Base-by-base conservation (phyloP, 495 filamentous ascomycete species). In the Penicillium robsamsonii region DNA sequence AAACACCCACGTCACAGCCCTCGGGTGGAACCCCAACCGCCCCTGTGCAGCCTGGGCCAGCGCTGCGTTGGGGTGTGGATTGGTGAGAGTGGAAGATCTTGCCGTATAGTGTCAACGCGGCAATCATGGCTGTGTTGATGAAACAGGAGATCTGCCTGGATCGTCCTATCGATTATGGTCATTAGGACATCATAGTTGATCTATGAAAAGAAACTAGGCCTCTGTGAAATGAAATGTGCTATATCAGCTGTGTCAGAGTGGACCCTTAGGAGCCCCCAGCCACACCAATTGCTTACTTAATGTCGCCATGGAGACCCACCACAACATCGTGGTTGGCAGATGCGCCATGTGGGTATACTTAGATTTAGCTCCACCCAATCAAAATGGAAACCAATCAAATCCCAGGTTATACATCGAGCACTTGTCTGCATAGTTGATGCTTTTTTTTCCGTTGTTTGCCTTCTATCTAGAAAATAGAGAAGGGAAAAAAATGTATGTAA, bases 51-150 rank as follows among this genome's bases (percentile, higher is more conserved):
- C 81, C 7, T 89, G 85, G 87, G 84, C 84, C 5, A 78, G 78
- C 29, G 86, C 83, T 22, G 86, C 78, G 6, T 72, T 81, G 71
- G 85, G 78, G 6, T 81, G 78, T 68, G 86, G 87, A 12, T 66
- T 89, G 55, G 60, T 89, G 29, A 79, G 87, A 58, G 79, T 89
- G n/a, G 84, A 89, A 67, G 85, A 90, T 79, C 53, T 89, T 46
- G 79, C 81, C 11, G 68, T 81, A 30, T 79, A 50, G 46, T 42
- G 44, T 50, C 43, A 50, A 44, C 4, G 31, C 30, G 20, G 5
- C 31, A 37, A 18, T 20, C 29, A n/a, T 31, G 33, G 53, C 45
- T 18, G 24, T 18, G 25, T 45, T 25, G 24, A 48, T 37, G 8
- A 46, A 38, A 29, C 43, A 22, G 11, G 12, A 20, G 24, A 54